These are phyloP conservation scores for Perkinsus olseni DNA, from an alignment of 169 alveolate genomes.

Conservation along the genomic window DNA sequence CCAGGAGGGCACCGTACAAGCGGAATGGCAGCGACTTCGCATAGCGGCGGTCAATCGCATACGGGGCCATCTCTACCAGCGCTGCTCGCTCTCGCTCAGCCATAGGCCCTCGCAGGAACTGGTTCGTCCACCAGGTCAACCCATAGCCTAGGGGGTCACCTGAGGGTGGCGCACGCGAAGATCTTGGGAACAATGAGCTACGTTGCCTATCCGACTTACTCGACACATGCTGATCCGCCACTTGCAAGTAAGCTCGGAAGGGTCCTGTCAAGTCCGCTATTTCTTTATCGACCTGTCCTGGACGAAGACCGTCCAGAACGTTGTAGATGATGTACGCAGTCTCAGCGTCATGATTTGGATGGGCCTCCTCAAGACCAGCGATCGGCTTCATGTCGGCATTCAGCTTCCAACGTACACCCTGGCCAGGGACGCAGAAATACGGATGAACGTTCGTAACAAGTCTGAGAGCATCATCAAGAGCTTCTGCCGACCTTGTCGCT, in stretches of 20 bases:
- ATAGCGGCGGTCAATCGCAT: neutral
- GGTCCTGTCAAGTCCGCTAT: neutral
- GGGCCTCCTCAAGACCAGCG: neutral
- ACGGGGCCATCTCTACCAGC: neutral
- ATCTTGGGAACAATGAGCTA: neutral
- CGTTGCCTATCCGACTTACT: neutral
- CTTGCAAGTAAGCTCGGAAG: neutral
- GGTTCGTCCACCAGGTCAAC: neutral
- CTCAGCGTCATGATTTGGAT: neutral
- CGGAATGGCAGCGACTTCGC: neutral
- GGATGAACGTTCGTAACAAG: neutral
- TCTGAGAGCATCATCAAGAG: neutral
- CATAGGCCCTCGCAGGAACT: neutral
- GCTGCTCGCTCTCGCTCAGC: neutral
- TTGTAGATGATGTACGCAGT: neutral
- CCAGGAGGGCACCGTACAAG: neutral
- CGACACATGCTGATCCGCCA: neutral
- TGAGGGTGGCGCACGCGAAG: neutral
- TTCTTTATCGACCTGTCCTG: neutral
- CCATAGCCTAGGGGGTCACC: neutral
- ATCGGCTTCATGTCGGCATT: neutral
- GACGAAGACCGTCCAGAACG: neutral
- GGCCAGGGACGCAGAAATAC: neutral
- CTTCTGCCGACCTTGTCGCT: neutral
- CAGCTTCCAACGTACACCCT: neutral